Evolutionary conservation across 2,329 filamentous ascomycete genomes (phyloP).

Genomic region (Cercospora brassicicola): DNA sequence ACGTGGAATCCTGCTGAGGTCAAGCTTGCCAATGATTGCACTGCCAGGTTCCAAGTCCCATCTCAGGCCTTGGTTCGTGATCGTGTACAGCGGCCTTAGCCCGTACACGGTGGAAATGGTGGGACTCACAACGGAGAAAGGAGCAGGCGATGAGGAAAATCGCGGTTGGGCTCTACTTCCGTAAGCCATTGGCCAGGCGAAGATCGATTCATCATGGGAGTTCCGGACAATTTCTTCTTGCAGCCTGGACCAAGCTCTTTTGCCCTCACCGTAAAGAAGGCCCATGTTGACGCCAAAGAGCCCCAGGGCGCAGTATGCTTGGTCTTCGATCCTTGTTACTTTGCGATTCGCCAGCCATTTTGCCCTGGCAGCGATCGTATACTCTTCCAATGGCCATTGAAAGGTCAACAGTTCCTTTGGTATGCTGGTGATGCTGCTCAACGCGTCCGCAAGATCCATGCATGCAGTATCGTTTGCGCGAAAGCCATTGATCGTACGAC

Average conservation of each 20-base stretch:
- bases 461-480: background rate
- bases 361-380: slow-evolving; percentile 6
- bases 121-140: background rate
- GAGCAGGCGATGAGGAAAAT: background rate
- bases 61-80: background rate
- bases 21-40: background rate
- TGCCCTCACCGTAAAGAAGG: slow-evolving; percentile 7
- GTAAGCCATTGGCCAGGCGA: background rate
- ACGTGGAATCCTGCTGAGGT: background rate
- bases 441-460: background rate
- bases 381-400: background rate
- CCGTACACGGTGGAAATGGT: background rate
- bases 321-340: slow-evolving; percentile 40
- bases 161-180: background rate
- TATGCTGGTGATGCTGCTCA: slow-evolving; percentile 1
- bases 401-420: background rate
- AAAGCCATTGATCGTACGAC: background rate
- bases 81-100: background rate
- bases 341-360: slow-evolving; percentile 15
- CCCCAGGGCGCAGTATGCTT: slow-evolving; percentile 48
- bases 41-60: background rate
- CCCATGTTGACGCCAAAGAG: slow-evolving; percentile 47
- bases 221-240: slow-evolving; percentile 11
- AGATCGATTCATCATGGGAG: slow-evolving; percentile 1
- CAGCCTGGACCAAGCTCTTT: slow-evolving; percentile 1